phyloP scores from a whole-genome alignment of 192 early-diverging fungal species.

The Oehlia diaphana region DNA sequence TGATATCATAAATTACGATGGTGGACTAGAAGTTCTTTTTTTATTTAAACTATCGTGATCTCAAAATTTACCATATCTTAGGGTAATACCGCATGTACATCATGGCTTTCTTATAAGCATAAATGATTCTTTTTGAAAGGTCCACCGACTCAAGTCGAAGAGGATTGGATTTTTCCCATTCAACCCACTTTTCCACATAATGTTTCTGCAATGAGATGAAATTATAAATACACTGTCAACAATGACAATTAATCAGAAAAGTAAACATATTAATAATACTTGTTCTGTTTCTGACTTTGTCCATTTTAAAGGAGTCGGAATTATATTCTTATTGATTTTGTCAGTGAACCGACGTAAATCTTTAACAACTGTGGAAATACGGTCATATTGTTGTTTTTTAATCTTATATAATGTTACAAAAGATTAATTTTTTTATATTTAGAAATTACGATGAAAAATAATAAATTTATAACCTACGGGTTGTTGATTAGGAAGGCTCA shows the following conservation, averaged over 20 bases:
- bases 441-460: not conserved
- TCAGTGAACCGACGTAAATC: constrained; percentile 81
- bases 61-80: constrained; percentile 75
- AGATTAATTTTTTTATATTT: not conserved
- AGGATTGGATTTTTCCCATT: constrained; percentile 91
- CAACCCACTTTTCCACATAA: constrained; percentile 85
- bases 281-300: constrained; percentile 65
- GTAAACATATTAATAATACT: constrained; percentile 19
- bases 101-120: constrained; percentile 86
- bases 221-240: not conserved
- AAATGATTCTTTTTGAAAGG: constrained; percentile 70
- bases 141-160: constrained; percentile 60
- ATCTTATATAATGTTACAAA: constrained; percentile 49
- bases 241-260: not conserved
- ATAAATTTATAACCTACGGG: constrained; percentile 53
- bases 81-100: constrained; percentile 83
- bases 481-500: constrained; percentile 80
- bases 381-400: constrained; percentile 85
- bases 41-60: too few relatives aligned
- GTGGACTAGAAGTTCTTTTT: not conserved
- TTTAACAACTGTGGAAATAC: constrained; percentile 78
- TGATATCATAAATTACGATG: constrained; percentile 4
- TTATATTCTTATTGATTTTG: constrained; percentile 63
- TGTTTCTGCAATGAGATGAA: not conserved
- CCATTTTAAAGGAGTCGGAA: constrained; percentile 83